Base-by-base conservation (phyloP, 2,329 filamentous ascomycete genomes). In the Penicillium sp. region DNA sequence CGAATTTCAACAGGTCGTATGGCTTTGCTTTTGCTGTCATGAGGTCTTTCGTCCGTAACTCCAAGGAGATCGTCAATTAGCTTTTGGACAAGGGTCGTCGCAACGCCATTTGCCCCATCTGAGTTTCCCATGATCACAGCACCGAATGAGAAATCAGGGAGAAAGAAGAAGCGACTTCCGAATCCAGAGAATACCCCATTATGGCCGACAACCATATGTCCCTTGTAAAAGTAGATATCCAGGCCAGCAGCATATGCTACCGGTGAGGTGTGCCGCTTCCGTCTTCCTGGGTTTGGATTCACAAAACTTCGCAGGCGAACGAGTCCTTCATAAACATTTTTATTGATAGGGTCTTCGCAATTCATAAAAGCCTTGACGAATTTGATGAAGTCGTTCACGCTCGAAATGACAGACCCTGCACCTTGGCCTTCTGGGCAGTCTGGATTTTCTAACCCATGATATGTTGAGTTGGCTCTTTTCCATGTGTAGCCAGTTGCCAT, bases 401-500 rank as follows among this genome's bases (percentile, higher is more conserved):
- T 63, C 5, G 61, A 63, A 32, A 73, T 65, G 21, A 76, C 66
- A 15, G 65, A 67, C 0, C 75, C 76, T 0, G 74, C 74, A 1
- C 73, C 75, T 40, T 67, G 67, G 5, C 61, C 64, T 35, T 62
- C 62, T 3, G 64, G 58, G 2, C 60, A 55, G 4, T 71, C 59
- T 13, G 63, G 57, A 7, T 59, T 52, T 0, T 55, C 49, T 9
- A 68, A 57, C 3, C 55, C 48, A 4, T 64, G 54, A 35, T 65
- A 66, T 6, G 42, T 24, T 0, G 54, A 54, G 37, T 24, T 22
- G 1, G 53, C 51, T 2, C 67, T 53, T 6, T 71, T 54, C 61
- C 69, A 77, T 22, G 58, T 60, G 45, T 78, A 76, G 2, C 72
- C 72, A 6, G 64, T 61, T 0, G 76, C 73, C 5, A 79, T 59